A percentile compares a stretch with the other conserved stretches of the same genome.
phyloP scores from a whole-genome alignment of 2,329 filamentous ascomycete species.

The Aspergillus jensenii region DNA sequence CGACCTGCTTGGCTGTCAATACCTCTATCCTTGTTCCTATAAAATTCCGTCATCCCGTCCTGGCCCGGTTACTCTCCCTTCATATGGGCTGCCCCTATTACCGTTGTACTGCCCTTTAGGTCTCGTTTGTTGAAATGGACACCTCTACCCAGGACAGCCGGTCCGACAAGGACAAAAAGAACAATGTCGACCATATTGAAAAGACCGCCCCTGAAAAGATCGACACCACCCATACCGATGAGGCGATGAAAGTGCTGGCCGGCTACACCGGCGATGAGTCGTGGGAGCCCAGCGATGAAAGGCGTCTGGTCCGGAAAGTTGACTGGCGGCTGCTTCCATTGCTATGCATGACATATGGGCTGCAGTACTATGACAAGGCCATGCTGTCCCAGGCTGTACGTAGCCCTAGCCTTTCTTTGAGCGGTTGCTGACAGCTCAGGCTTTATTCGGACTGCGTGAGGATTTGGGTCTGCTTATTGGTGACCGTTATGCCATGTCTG shows the following conservation, averaged over 20 bases:
- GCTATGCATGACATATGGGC: slow-evolving; percentile 46
- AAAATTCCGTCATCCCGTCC: no score
- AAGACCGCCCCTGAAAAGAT: slow-evolving; percentile 13
- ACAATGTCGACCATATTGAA: slow-evolving; percentile 10
- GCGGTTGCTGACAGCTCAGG: slow-evolving; percentile 16
- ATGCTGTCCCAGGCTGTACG: slow-evolving; percentile 52
- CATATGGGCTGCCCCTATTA: no score
- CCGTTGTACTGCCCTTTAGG: no score
- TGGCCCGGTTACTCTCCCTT: no score
- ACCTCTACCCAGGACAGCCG: slow-evolving; percentile 1
- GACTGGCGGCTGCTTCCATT: slow-evolving; percentile 49
- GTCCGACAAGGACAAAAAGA: slow-evolving; percentile 10
- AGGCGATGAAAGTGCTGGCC: slow-evolving; percentile 43
- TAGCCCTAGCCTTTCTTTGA: not conserved
- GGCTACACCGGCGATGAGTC: slow-evolving; percentile 42
- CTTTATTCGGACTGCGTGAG: slow-evolving; percentile 44
- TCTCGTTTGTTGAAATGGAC: not conserved
- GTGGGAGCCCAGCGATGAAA: slow-evolving; percentile 48
- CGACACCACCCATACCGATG: slow-evolving; percentile 40
- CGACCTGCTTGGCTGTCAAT: no score
- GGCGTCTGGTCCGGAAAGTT: slow-evolving; percentile 43
- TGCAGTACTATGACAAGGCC: slow-evolving; percentile 54
- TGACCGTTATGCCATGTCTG: slow-evolving; percentile 46
- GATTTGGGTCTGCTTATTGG: slow-evolving; percentile 44
- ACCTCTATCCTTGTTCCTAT: no score